Evolutionary conservation across 768 basidiomycete genomes (phyloP).

Genomic region (Lactifluus pinguis): DNA sequence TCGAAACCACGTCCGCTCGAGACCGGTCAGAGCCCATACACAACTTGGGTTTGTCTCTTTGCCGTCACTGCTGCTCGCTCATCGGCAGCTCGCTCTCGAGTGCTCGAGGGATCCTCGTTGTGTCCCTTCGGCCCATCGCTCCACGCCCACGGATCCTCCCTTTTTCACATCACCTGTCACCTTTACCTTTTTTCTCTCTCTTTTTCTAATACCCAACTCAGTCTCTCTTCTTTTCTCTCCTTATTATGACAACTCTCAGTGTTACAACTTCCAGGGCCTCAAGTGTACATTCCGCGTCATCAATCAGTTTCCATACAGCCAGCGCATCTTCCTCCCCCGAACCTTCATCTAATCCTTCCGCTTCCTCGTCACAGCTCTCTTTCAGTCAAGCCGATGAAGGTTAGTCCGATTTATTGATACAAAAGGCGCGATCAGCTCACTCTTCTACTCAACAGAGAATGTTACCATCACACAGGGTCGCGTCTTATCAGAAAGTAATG

Average conservation of each 20-base stretch:
- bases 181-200: background rate
- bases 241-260: constrained; percentile 16
- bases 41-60: background rate
- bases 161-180: background rate
- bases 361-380: constrained; percentile 49
- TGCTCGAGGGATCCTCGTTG: constrained; percentile 38
- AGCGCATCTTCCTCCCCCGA: constrained; percentile 23
- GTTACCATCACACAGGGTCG: constrained; percentile 56
- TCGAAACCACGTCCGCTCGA: too few relatives aligned
- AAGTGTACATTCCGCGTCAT: constrained; percentile 22
- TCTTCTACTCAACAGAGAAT: constrained; percentile 43
- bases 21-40: background rate
- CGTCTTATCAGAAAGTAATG: constrained; percentile 35
- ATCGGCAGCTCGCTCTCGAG: background rate
- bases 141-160: constrained; percentile 53
- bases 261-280: constrained; percentile 13
- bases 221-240: constrained; percentile 19
- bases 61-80: background rate
- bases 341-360: constrained; percentile 25
- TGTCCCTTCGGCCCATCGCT: constrained; percentile 33
- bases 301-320: constrained; percentile 23
- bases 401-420: constrained; percentile 20
- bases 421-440: constrained; percentile 12
- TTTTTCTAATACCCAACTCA: constrained; percentile 2
- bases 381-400: constrained; percentile 58